Conservation (phyloP, 192 early-diverging fungal species). For the Linnemannia elongata region DNA sequence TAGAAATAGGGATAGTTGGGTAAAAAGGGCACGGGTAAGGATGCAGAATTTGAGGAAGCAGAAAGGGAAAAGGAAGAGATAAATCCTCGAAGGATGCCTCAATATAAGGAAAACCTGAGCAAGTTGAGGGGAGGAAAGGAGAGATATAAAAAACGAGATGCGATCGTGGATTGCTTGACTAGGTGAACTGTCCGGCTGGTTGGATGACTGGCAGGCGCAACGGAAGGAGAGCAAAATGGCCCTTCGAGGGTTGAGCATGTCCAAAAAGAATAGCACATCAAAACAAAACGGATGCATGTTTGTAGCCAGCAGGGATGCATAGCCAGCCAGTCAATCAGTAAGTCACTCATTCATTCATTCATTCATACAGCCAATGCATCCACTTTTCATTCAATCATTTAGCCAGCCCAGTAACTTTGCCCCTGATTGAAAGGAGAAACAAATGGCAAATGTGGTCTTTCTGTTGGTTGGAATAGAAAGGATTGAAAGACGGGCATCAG, state of each 20-base stretch:
- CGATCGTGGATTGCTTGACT: neutral
- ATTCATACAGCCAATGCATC: neutral
- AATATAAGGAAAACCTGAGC: neutral
- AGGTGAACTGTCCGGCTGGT: neutral
- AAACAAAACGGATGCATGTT: neutral
- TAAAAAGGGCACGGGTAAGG: neutral
- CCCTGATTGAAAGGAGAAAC: neutral
- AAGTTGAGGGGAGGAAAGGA: neutral
- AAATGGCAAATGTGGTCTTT: slow-evolving; percentile 3
- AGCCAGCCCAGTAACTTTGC: neutral
- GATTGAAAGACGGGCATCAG: neutral
- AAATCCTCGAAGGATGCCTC: neutral
- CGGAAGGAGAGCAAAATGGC: neutral
- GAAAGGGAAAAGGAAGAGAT: slow-evolving; percentile 12
- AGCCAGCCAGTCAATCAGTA: neutral
- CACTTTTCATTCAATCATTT: neutral
- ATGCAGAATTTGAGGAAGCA: neutral
- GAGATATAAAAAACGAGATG: neutral
- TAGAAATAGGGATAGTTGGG: neutral
- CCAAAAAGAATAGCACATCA: neutral
- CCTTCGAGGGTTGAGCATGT: neutral
- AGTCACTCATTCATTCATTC: neutral
- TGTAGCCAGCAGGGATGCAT: neutral
- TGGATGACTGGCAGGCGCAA: neutral
- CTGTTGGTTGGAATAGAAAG: neutral